Base-by-base conservation (phyloP, 2,329 filamentous ascomycete genomes). In the Colletotrichum phormii region DNA sequence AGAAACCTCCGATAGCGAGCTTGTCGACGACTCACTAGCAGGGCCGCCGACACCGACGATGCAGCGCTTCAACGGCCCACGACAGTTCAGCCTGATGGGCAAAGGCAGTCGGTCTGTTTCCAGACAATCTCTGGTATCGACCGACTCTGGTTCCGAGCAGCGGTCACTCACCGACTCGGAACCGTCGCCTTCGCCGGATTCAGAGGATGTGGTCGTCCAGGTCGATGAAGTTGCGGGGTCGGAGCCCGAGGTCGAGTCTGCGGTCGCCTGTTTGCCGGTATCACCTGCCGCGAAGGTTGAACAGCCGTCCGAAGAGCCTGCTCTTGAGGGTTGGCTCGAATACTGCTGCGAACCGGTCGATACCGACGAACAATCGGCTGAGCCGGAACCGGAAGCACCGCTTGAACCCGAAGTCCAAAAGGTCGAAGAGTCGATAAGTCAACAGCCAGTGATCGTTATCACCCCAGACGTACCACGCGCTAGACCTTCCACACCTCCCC, bases 281-380 rank as follows among this genome's bases (percentile, higher is more conserved):
- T 54, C 24, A 11, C 57, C 37, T 12, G 71, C 46, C 26, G 35
- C 15, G 11, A 64, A 67, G 31, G 57, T 29, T 4, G 61, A 33
- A 35, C n/a, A 18, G 13, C 35, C 70, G 31, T 24, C 51, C n/a
- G 18, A 35, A 35, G 62, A 67, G 42, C 67, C 70, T 3, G 46
- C 22, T 5, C 46, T 75, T 18, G 74, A 73, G 51, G 74, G 74
- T 24, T 75, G 74, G 74, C 59, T 75, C 37, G 74, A 73, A 29
- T 75, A 75, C 57, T 71, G 66, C 29, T 73, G 73, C 57, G 69
- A 73, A 24, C 66, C 75, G 26, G 22, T 64, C 9, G 74, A 58
- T 9, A 62, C 68, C 9, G 71, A 73, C 42, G 71, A 71, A 29
- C 31, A 61, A 22, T 55, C 64, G 22, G 51, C n/a, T 26, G 59